These are phyloP conservation scores for Saksenaea vasiformis DNA, from an alignment of 371 early-diverging fungal genomes.

Conservation along the genomic window DNA sequence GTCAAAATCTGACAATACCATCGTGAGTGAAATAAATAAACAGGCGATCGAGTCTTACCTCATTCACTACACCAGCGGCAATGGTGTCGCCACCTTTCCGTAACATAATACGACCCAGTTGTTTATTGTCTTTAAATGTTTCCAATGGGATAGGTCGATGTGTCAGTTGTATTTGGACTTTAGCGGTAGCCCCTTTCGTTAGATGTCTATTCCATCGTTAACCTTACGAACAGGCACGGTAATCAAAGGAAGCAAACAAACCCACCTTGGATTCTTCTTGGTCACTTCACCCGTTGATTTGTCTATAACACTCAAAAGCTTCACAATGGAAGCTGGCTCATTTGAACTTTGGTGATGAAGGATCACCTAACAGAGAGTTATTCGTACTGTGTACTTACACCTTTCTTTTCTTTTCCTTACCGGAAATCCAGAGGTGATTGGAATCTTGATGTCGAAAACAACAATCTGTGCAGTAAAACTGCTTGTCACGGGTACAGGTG, in stretches of 20 bases:
- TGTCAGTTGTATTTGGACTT: conserved; percentile 73
- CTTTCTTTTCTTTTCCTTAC: conserved; percentile 38
- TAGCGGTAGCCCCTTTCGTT: conserved; percentile 79
- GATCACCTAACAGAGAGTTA: conserved; percentile 48
- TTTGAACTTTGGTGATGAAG: conserved; percentile 82
- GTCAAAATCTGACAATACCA: conserved; percentile 39
- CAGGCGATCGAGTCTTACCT: conserved; percentile 32
- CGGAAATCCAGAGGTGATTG: conserved; percentile 91
- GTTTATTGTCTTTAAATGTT: conserved; percentile 79
- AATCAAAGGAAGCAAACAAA: no score
- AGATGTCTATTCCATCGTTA: conserved; percentile 54
- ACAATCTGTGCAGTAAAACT: conserved; percentile 85
- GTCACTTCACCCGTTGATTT: conserved; percentile 82
- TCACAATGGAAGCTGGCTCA: conserved; percentile 76
- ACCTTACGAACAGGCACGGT: not conserved
- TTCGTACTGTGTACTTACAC: not conserved
- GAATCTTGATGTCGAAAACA: conserved; percentile 87
- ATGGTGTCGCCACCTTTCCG: conserved; percentile 85
- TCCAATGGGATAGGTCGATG: conserved; percentile 84
- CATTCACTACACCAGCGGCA: conserved; percentile 88
- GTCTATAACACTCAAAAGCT: conserved; percentile 73
- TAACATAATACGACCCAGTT: conserved; percentile 88
- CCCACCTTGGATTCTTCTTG: conserved; percentile 81
- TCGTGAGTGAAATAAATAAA: not conserved
- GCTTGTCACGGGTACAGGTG: conserved; percentile 73